phyloP scores from a whole-genome alignment of 1,284 basidiomycete species.

The Omphalotus olearius region DNA sequence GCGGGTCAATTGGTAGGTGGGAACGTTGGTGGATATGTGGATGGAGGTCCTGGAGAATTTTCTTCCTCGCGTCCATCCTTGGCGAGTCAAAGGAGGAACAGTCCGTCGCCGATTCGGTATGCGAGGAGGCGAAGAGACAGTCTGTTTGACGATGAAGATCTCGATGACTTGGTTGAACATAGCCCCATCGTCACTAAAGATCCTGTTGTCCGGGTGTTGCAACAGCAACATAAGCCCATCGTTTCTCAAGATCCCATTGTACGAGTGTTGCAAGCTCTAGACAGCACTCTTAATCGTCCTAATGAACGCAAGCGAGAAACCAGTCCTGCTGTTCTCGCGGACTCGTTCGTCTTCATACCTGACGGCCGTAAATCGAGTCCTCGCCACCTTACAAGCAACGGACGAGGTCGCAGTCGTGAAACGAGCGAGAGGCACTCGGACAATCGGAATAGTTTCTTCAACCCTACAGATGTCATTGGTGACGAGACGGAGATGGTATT shows the following conservation, averaged over 20 bases:
- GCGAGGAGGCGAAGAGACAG: constrained; percentile 10
- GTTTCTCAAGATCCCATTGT: neutral
- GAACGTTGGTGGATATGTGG: neutral
- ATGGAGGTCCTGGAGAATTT: neutral
- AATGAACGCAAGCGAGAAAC: neutral
- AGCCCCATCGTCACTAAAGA: neutral
- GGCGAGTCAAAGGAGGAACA: neutral
- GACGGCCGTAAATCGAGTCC: neutral
- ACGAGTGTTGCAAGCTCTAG: too few species aligned
- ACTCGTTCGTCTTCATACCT: neutral
- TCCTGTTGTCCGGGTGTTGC: neutral
- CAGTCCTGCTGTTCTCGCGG: neutral
- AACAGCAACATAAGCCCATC: neutral
- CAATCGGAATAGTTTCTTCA: neutral
- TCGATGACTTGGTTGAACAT: neutral
- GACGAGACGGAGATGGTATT: constrained; percentile 8
- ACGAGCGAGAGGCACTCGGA: neutral
- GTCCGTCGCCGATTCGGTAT: constrained; percentile 10
- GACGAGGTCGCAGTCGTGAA: neutral
- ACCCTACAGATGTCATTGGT: constrained; percentile 4
- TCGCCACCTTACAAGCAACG: neutral
- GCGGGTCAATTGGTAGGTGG: constrained; percentile 4
- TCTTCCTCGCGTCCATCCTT: constrained; percentile 2
- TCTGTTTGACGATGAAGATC: constrained; percentile 3
- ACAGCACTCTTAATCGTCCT: too few species aligned